Percentiles rank a stretch among this genome's conserved stretches.
phyloP scores from a whole-genome alignment of 1,284 basidiomycete species.

The Boletus coffeatus region DNA sequence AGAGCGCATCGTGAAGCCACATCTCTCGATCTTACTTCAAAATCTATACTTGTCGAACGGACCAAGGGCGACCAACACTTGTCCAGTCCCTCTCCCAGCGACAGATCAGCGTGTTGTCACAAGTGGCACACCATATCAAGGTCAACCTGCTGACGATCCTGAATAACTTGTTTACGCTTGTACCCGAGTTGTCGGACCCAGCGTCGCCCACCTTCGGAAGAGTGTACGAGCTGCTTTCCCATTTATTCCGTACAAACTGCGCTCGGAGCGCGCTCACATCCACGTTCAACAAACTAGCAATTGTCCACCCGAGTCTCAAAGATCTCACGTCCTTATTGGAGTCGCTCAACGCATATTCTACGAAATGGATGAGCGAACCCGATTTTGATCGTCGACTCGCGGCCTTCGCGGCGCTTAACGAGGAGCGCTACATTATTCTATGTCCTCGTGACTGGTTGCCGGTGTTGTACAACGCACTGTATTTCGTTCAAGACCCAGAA shows the following conservation, averaged over 20 bases:
- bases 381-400: constrained; percentile 86
- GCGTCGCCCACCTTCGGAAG: constrained; percentile 47
- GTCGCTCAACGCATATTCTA: constrained; percentile 84
- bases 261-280: constrained; percentile 65
- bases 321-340: constrained; percentile 52
- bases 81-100: constrained; percentile 69
- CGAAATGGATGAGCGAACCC: constrained; percentile 81
- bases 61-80: constrained; percentile 44
- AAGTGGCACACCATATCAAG: constrained; percentile 82
- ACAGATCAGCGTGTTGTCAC: constrained; percentile 78
- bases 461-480: constrained; percentile 79
- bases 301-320: constrained; percentile 44
- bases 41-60: constrained; percentile 52
- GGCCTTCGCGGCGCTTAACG: constrained; percentile 78
- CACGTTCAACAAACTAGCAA: constrained; percentile 59
- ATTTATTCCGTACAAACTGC: constrained; percentile 69
- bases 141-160: constrained; percentile 80
- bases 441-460: constrained; percentile 74
- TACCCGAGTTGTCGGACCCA: constrained; percentile 58
- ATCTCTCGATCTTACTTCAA: too few relatives aligned
- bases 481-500: constrained; percentile 85
- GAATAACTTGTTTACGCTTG: constrained; percentile 66
- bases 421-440: constrained; percentile 46
- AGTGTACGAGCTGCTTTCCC: constrained; percentile 65
- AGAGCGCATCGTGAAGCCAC: too few relatives aligned